Base-by-base conservation (phyloP, 768 basidiomycete genomes). In the Suillus clintonianus region DNA sequence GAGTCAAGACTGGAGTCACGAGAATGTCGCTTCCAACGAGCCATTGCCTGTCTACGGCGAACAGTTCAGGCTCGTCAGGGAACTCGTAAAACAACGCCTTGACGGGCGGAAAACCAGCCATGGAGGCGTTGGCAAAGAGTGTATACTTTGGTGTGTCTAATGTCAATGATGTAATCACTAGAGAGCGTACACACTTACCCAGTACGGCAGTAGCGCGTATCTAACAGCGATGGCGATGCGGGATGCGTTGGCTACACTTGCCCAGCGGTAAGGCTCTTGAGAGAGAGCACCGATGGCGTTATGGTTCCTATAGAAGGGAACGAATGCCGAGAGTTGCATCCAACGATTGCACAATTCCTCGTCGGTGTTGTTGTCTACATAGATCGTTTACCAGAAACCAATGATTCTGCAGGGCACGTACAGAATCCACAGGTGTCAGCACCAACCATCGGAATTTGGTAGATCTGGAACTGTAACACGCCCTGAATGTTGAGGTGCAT, bases 281-380 rank as follows among this genome's bases (percentile, higher is more conserved):
- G 86, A 76, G 34, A 91, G 79, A 5, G 89, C 88, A 27, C 85
- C 85, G 60, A 78, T 79, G 37, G 80, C 74, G 65, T 91, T 91
- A 72, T 94, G 92, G 72, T 94, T 94, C 59, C 92, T 81, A 74
- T 86, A 92, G 80, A 94, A 94, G 6, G 92, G 92, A 32, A 83
- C 83, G 72, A 94, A 94, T 1, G 91, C 92, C 4, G 89, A 82
- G n/a, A 93, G 82, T 72, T 89, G 87, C 91, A 91, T 92, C 92
- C 92, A 94, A 19, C 92, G 84, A 65, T 87, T 88, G 75, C 90
- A 91, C 11, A 94, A 81, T 72, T 93, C 91, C 73, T 94, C 92
- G 67, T 91, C 85, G 9, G 88, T 87, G 72, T 93, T 92, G 3
- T 79, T 84, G 65, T 63, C 71, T 72, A 53, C 43, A 7, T 41